Base-by-base conservation (phyloP, 192 early-diverging fungal genomes). In the Chytriomyces hyalinus region DNA sequence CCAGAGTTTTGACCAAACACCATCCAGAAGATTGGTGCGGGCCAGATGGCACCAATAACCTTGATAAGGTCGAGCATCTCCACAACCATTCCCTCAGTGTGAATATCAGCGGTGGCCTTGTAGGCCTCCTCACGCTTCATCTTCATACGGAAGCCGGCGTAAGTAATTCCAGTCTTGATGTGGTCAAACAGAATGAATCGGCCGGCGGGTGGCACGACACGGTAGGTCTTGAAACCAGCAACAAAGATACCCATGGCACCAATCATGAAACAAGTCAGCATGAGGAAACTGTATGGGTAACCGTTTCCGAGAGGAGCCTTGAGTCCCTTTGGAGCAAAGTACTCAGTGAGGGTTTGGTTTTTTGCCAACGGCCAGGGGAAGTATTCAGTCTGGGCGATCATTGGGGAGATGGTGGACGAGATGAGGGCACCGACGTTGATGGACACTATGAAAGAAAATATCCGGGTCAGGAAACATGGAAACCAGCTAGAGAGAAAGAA, bases 161-260 rank as follows among this genome's bases (percentile, higher is more conserved):
- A 79, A 44, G 61, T 49, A 67, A 67, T 3, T 11, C 81, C 83
- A 46, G 79, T 80, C 73, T 78, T 80, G 51, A 82, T 0, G 50
- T 87, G 80, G 70, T 83, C 77, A 43, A 71, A 76, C 44, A 84
- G 83, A 53, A 90, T 69, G 82, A 91, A 91, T 65, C 77, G 63
- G 47, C 90, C 88, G 61, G 81, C 75, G 64, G 90, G 89, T 43
- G 90, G 88, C 5, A 91, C 89, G 60, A 91, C 83, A 65, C 90
- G 82, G 80, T 91, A 91, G 36, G 36, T 36, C 36, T 73, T 79
- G 36, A 85, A 69, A 65, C 90, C 90, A 53, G 80, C 44, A 8
- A 82, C 74, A 73, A 91, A 90, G 69, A 91, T 46, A n/a, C 59
- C 59, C 3, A 84, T 49, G 9, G 86, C 86, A 50, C 80, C 6